Conservation (phyloP, 2,329 filamentous ascomycete genomes). For the Colletotrichum sp. region DNA sequence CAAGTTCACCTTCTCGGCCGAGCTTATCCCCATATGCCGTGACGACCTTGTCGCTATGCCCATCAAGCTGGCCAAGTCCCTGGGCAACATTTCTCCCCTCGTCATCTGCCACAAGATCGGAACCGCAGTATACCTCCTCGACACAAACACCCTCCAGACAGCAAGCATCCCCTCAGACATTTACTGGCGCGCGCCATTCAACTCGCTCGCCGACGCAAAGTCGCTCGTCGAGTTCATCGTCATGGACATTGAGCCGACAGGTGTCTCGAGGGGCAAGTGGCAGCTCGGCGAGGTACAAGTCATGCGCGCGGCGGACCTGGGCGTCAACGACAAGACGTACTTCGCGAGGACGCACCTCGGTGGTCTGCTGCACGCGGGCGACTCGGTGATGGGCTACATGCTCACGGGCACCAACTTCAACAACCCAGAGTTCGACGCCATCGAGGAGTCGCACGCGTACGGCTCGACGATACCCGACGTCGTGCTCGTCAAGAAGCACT, state of each 20-base stretch:
- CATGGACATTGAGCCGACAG: constrained; percentile 88
- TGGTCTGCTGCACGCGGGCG: constrained; percentile 82
- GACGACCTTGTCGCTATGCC: constrained; percentile 96
- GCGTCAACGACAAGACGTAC: constrained; percentile 85
- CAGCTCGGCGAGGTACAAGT: constrained; percentile 87
- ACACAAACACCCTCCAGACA: constrained; percentile 89
- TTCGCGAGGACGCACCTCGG: constrained; percentile 92
- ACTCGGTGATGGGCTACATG: constrained; percentile 92
- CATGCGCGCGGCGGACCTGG: constrained; percentile 84
- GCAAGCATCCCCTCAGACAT: constrained; percentile 81
- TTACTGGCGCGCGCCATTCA: constrained; percentile 93
- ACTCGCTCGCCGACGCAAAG: constrained; percentile 79
- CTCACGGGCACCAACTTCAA: constrained; percentile 92
- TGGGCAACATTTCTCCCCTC: constrained; percentile 88
- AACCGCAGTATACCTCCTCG: constrained; percentile 87
- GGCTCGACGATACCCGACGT: constrained; percentile 86
- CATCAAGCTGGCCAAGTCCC: constrained; percentile 83
- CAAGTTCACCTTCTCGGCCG: constrained; percentile 91
- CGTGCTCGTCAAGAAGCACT: constrained; percentile 96
- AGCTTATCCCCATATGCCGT: constrained; percentile 94
- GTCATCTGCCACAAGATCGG: constrained; percentile 83
- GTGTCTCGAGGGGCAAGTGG: constrained; percentile 79
- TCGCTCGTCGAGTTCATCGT: constrained; percentile 92
- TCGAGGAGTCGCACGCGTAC: constrained; percentile 80
- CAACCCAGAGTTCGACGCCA: constrained; percentile 81